Base-by-base conservation (phyloP, 495 filamentous ascomycete species). In the Penicillium odoratum region DNA sequence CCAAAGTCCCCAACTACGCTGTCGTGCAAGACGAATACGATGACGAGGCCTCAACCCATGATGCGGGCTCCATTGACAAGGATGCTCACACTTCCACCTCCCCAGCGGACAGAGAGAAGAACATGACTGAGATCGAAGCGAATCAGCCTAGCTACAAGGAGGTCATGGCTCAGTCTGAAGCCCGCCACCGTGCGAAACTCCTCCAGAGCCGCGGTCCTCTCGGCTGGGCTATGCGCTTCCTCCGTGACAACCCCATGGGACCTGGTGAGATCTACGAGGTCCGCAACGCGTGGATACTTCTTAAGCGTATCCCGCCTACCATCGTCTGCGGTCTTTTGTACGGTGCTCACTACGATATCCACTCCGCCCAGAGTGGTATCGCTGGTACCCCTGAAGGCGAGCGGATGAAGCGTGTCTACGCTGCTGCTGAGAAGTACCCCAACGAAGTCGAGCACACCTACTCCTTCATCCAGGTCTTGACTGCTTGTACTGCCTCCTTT, bases 381-480 rank as follows among this genome's bases (percentile, higher is more conserved):
- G 58, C 75, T 5, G 85, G 85, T 43, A 88, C 86, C 1, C 85
- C 85, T 5, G 86, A 90, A 48, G 87, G 85, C 38, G 75, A 75
- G 49, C 85, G 87, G 55, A 88, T 87, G 82, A 66, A 81, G 66
- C 71, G 74, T 42, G 82, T 85, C 21, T 85, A 88, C 64, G 74
- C 76, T 15, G 69, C 78, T 34, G 83, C 85, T 9, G 61, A 78
- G 34, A 85, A 88, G 66, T 92, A 86, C 72, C 82, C 88, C 72
- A 90, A 91, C 73, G 81, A 85, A 64, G 85, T 87, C 69, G 89
- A 92, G 72, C 84, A 91, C 75, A 81, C 82, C 33, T 92, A 87
- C 74, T 87, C 87, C 16, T 91, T 88, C 74, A 72, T 90, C 57
- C 89, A 93, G 75, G 70, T 92, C 56, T 59, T 90, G 45, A 91